Evolutionary conservation across 148 eudicot species (phyloP).

Genomic region (Beta vulgaris): DNA sequence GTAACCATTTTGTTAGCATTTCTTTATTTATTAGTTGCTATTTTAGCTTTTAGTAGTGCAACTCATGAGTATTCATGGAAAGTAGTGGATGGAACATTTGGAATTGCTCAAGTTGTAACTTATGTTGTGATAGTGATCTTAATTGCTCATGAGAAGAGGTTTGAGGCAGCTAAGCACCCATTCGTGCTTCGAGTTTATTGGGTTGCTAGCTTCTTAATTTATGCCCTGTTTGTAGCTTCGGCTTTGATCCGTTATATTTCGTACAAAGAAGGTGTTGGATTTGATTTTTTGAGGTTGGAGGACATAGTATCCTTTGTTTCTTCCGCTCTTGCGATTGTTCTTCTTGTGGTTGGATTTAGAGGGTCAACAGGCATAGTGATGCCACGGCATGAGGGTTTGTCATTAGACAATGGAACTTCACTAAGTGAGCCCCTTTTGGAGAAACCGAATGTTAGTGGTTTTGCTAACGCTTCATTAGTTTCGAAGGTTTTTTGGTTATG

Average conservation of each 20-base stretch:
- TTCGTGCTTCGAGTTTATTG: conserved; percentile 55
- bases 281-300: conserved; percentile 35
- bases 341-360: conserved; percentile 44
- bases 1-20: conserved; percentile 40
- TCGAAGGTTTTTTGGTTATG: conserved; percentile 75
- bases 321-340: conserved; percentile 44
- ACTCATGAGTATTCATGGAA: conserved; percentile 39
- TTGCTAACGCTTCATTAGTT: conserved; percentile 59
- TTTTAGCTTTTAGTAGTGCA: conserved; percentile 35
- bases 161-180: conserved; percentile 53
- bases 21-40: conserved; percentile 35
- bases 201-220: conserved; percentile 46
- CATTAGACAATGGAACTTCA: conserved; percentile 32
- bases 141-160: conserved; percentile 61
- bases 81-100: conserved; percentile 54
- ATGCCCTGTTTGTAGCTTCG: conserved; percentile 49
- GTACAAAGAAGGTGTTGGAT: conserved; percentile 19
- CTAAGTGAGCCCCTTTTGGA: conserved; percentile 52
- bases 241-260: conserved; percentile 47
- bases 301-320: conserved; percentile 47
- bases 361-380: conserved; percentile 65
- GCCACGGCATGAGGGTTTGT: conserved; percentile 18
- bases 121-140: conserved; percentile 46
- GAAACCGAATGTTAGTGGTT: conserved; percentile 45
- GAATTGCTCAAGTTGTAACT: conserved; percentile 62